Evolutionary conservation across 1,284 basidiomycete species (phyloP), one percentile per base, ranked within the genome.

Genomic region (Exobasidium cylindrosporum): DNA sequence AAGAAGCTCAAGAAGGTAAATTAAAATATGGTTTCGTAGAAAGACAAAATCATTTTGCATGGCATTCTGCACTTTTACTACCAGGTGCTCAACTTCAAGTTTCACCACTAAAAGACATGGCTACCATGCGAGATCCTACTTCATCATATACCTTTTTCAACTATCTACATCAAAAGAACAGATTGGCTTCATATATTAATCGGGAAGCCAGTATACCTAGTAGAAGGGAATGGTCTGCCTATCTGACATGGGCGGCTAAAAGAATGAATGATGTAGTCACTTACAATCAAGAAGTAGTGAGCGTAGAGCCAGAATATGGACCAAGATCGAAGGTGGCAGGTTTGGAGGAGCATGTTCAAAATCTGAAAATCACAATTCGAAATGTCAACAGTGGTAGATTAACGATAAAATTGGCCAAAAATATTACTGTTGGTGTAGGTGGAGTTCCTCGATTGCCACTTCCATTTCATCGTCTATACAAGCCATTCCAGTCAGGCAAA

Each of bases 41-140:
- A 60, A 63, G 64, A 49, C 74, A 74, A 35, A 58, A 64, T n/a
- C 40, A 68, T 52, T 79, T 79, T 65, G 76, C 76, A 24, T 79
- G 77, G 77, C 77, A 79, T 49, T 74, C 74, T 7, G 64, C 73
- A 3, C 68, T 79, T 11, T 63, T 79, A 4, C 69, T 79, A 4
- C 77, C 77, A 11, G 77, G 77, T 32, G 69, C 76, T 5, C 75
- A 75, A 62, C 71, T 79, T 28, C 77, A 79, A 56, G 77, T 79
- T 29, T 78, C 76, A 47, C 77, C 76, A 24, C 65, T 78, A 46
- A 79, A 79, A 64, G 77, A 79, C 47, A 67, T 79, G 0, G 77
- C 71, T 13, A 77, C 76, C 0, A 72, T 79, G 62, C 68, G 77
- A n/a, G 75, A 79, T 35, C 77, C 77, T 5, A 77, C 76, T 3